Base-by-base conservation (phyloP, 2,329 filamentous ascomycete species). In the Aspergillus caelatus region DNA sequence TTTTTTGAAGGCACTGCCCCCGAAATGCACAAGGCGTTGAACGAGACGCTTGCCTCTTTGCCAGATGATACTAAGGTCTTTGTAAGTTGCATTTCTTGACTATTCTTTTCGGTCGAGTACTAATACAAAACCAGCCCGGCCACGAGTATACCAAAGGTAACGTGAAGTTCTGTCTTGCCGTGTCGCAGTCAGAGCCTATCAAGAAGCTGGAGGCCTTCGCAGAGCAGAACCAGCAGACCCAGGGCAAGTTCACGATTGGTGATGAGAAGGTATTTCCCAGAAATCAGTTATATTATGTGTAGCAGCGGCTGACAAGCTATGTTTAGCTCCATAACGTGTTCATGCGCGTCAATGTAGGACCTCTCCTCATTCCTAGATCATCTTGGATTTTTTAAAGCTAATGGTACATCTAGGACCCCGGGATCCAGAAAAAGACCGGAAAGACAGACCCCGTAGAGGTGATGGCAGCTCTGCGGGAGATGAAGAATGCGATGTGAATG, bases 71-170 rank as follows among this genome's bases (percentile, higher is more conserved):
- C 95, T 1, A 90, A 90, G 68, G 92, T 99, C 68, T 99, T 92
- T 75, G 91, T 94, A 79, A 75, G 89, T 82, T 57, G 26, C 23
- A 21, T 46, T 14, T 4, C 16, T n/a, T 10, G 39, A 19, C 48
- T 26, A 21, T 30, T 10, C 10, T n/a, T 21, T 6, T 30, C 23
- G n/a, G 14, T 14, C 4, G 21, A 16, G 48, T n/a, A 28, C 16
- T 45, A 9, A 43, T 26, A 39, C 5, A 14, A 12, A 28, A 28
- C 43, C 65, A 94, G 90, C 94, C 94, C 21, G 95, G 95, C 4
- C 95, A 99, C 73, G 95, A 98, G 78, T 99, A 99, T 81, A 99
- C 95, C n/a, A 97, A 95, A 79, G 86, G 90, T 58, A 99, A 99
- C 74, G 93, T 95, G 72, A 93, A 93, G 76, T 99, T 99, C 75